phyloP scores from a whole-genome alignment of 1,139 yeast genomes.

The Tardiomyces depauwii region DNA sequence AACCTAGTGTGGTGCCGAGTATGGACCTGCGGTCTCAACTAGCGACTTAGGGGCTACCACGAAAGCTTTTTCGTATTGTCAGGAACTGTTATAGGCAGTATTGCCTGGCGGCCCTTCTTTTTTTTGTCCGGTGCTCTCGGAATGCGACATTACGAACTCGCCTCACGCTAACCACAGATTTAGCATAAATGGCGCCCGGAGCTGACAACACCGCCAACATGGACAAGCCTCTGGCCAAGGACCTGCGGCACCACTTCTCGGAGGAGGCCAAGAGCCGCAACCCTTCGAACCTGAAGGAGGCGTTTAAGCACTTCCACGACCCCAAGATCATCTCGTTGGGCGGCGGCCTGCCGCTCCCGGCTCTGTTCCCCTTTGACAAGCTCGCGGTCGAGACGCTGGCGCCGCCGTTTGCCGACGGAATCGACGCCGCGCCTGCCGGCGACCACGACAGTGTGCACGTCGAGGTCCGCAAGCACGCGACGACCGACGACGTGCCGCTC shows the following conservation, averaged over 20 bases:
- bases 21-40: no score
- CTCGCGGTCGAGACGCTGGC: slow-evolving; percentile 59
- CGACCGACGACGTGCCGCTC: slow-evolving; percentile 54
- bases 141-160: no score
- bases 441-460: slow-evolving; percentile 37
- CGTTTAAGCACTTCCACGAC: slow-evolving; percentile 61
- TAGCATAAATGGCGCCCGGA: neutral
- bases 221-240: slow-evolving; percentile 37
- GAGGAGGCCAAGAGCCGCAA: slow-evolving; percentile 68
- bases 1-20: no score
- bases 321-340: slow-evolving; percentile 84
- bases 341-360: slow-evolving; percentile 89
- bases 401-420: slow-evolving; percentile 67
- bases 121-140: no score
- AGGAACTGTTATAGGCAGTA: no score
- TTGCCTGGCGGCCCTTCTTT: no score
- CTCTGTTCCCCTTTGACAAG: slow-evolving; percentile 84
- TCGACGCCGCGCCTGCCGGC: slow-evolving; percentile 46
- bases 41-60: no score
- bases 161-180: no score
- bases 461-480: slow-evolving; percentile 28
- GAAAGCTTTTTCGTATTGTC: no score
- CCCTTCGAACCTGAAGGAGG: slow-evolving; percentile 72
- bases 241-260: slow-evolving; percentile 65
- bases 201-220: neutral